phyloP scores from a whole-genome alignment of 257 asterid species.

The Nicotiana tabacum region DNA sequence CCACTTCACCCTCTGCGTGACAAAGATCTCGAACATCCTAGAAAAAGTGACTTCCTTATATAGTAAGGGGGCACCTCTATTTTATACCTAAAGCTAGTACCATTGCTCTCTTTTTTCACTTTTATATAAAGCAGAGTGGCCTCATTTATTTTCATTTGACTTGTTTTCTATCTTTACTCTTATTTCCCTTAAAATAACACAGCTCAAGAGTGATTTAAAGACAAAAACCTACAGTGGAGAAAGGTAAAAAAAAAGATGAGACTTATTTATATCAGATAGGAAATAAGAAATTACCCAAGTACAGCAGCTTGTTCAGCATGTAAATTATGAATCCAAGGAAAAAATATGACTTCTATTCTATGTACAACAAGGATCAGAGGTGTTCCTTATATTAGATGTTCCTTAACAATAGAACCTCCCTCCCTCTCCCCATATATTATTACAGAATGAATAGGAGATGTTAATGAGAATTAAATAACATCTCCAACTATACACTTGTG shows the following conservation, averaged over 20 bases:
- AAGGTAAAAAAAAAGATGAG: not conserved
- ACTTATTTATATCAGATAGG: not conserved
- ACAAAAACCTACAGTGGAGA: not conserved
- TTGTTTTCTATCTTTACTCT: not conserved
- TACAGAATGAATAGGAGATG: constrained; percentile 34
- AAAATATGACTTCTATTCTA: constrained; percentile 12
- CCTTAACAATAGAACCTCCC: constrained; percentile 1
- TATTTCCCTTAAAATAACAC: not conserved
- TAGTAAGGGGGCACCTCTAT: too few relatives aligned
- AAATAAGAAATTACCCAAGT: not conserved
- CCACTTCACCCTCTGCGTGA: too few relatives aligned
- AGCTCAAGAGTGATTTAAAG: not conserved
- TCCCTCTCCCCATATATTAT: constrained; percentile 12
- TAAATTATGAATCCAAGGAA: not conserved
- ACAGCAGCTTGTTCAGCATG: not conserved
- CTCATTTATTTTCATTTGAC: not conserved
- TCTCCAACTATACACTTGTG: constrained; percentile 41
- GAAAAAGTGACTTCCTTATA: too few relatives aligned
- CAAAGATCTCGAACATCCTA: too few relatives aligned
- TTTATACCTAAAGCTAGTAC: not conserved
- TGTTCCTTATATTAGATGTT: constrained; percentile 9
- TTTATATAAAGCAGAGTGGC: not conserved
- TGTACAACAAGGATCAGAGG: constrained; percentile 18
- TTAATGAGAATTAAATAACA: constrained; percentile 37
- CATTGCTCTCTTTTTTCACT: not conserved